Base-by-base conservation (phyloP, 2,329 filamentous ascomycete species). In the Ceratocystis alfenasii region DNA sequence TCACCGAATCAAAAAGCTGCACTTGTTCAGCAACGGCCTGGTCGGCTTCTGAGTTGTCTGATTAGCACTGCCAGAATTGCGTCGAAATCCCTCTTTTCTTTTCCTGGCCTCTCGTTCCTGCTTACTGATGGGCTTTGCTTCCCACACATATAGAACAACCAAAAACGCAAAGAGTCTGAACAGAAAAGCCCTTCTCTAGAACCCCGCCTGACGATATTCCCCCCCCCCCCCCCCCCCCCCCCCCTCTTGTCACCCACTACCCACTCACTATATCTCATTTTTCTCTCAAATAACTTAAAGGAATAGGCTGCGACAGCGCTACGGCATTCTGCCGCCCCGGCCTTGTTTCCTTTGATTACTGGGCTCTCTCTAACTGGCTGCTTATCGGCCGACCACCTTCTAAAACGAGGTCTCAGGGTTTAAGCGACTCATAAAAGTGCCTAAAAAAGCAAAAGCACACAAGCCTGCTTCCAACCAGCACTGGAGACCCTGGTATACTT, bases 321-420 rank as follows among this genome's bases (percentile, higher is more conserved):
- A 64, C 62, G 62, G 62, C 62, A 64, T 64, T 64, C 22, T 64
- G 62, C 62, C 48, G 46, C 45, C 30, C 62, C 45, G 48, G 46
- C 63, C 36, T 44, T 46, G 25, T 46, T 25, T 15, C 46, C 60
- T 22, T 44, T 62, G 60, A 46, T 46, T 57, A 62, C 60, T 46
- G 60, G 36, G 3, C 36, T 41, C 36, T 41, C 36, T 46, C 44
- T 44, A 25, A 22, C 36, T 46, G 6, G 36, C 36, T 36, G 28
- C 50, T 64, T 64, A 64, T 64, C 48, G 63, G 63, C 63, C 46
- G 63, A 41, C 50, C 62, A 64, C 62, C 48, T 64, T 46, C 63
- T 64, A 30, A 64, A 64, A 55, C 30, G 12, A 64, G 63, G 53
- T 57, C 53, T n/a, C 53, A 57, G 53, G 25, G 53, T 57, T 28